Base-by-base conservation (phyloP, 2,329 filamentous ascomycete genomes). In the Xylariaceae sp. region DNA sequence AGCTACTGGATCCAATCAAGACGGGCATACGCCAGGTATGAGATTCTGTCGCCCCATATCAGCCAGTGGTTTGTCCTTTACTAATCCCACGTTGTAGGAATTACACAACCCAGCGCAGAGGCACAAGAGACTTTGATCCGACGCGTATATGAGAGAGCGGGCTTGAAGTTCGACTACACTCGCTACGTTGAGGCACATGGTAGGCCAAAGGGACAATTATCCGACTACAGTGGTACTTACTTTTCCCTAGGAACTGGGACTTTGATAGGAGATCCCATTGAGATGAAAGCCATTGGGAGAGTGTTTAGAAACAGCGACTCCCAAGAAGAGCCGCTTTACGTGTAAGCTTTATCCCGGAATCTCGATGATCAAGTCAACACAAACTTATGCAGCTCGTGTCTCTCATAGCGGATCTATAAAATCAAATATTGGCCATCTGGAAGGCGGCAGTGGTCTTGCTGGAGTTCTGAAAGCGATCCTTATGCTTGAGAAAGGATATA, bases 221-320 rank as follows among this genome's bases (percentile, higher is more conserved):
- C 9, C 14, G n/a, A 15, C 6, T 40, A 40, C 17, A 11, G 10
- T 19, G 14, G 10, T 15, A 11, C n/a, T n/a, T n/a, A n/a, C 10
- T 11, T 15, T 27, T 9, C 18, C 9, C 40, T 15, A 62, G 71
- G 71, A 9, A 74, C 73, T 0, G 72, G 72, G 2, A 76, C 74
- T 2, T 54, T 56, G 10, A 63, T 66, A 1, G 74, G 73, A 7
- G 73, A 76, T 48, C 68, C 70, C 0, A 58, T 65, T 6, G 72
- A 75, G 49, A 66, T 68, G n/a, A 53, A 57, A 12, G 71, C 68
- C 12, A 62, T 73, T n/a, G 47, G 54, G 1, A 39, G 41, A 3
- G 62, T 62, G 7, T 65, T 66, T 18, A 55, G 47, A 27, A 38
- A 40, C 2, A 49, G 39, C 14, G 42, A 48, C 17, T 48, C 48